Evolutionary conservation across 2,329 filamentous ascomycete species (phyloP).

Genomic region (Claviceps capensis): DNA sequence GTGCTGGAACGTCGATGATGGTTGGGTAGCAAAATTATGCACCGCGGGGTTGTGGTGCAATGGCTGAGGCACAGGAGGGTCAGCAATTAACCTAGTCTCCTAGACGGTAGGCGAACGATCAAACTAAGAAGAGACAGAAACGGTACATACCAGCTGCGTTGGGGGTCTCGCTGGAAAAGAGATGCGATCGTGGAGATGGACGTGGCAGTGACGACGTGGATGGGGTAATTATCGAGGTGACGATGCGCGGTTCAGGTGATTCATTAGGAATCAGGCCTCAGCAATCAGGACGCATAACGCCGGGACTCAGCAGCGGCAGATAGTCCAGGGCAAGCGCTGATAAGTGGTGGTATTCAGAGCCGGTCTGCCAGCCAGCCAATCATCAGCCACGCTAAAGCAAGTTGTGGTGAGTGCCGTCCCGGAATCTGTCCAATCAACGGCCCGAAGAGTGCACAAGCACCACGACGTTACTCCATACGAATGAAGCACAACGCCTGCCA

Average conservation of each 20-base stretch:
- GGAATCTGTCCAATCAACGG: too few relatives aligned
- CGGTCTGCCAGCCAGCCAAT: too few relatives aligned
- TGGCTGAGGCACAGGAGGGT: background rate
- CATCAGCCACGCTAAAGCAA: too few relatives aligned
- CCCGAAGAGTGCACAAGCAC: too few relatives aligned
- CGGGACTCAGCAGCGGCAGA: background rate
- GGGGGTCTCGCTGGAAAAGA: background rate
- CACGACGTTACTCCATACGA: too few relatives aligned
- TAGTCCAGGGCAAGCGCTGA: background rate
- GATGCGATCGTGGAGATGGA: background rate
- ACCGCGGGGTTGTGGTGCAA: background rate
- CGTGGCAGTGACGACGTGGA: background rate
- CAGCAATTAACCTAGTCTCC: background rate
- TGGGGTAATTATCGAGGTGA: background rate
- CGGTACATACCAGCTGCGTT: background rate
- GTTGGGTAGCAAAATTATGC: conserved; percentile 4
- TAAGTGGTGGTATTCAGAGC: too few relatives aligned
- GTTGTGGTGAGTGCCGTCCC: too few relatives aligned
- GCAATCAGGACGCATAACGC: background rate
- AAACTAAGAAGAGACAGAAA: background rate
- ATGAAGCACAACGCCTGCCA: too few relatives aligned
- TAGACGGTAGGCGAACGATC: background rate
- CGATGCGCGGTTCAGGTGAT: background rate
- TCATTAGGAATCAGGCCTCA: background rate
- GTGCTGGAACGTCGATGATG: background rate